Conservation (phyloP, 306 rosid species). For the Malus domestica region ASM211411v1 NC_041801.1:21887501-21888000, state of each 20-base stretch:
- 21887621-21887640: background rate
- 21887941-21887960: background rate
- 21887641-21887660: background rate
- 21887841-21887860: slow-evolving; percentile 91
- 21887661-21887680: background rate
- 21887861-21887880: slow-evolving; percentile 99
- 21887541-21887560: background rate
- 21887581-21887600: background rate
- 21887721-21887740: slow-evolving; percentile 64
- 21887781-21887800: slow-evolving; percentile 97
- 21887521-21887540: background rate
- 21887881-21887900: slow-evolving; percentile 96
- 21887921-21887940: background rate
- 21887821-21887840: slow-evolving; percentile 93
- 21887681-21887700: background rate
- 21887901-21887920: slow-evolving; percentile 75
- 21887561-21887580: background rate
- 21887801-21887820: slow-evolving; percentile 88
- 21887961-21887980: background rate
- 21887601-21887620: background rate
- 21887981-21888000: background rate
- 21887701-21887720: slow-evolving; percentile 58
- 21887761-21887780: slow-evolving; percentile 95
- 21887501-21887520: background rate
- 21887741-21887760: slow-evolving; percentile 90